These are phyloP conservation scores for Penicillium sp. DNA, from an alignment of 2,329 filamentous ascomycete species.

Conservation along the genomic window DNA sequence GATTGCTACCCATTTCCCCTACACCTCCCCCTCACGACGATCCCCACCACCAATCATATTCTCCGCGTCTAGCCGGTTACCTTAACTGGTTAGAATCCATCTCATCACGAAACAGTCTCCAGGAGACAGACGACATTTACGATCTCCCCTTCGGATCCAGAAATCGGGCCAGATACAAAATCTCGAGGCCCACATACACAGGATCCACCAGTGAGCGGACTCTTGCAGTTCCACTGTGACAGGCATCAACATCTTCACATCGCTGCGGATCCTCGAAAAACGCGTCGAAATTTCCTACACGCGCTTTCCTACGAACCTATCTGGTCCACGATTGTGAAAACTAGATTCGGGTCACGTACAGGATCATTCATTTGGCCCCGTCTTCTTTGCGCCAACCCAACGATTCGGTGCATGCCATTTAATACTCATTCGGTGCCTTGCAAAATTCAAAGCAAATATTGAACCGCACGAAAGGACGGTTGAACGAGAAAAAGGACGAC, in stretches of 20 bases:
- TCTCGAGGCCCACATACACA: neutral
- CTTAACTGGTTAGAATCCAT: conserved; percentile 1
- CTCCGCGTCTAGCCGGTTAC: conserved; percentile 15
- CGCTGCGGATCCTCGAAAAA: neutral
- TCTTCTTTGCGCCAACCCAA: neutral
- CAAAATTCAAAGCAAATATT: neutral
- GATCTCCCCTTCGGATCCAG: neutral
- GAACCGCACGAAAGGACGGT: neutral
- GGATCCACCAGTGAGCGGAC: neutral
- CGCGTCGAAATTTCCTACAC: neutral
- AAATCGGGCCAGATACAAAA: neutral
- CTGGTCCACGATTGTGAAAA: neutral
- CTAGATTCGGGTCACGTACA: neutral
- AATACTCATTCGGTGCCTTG: neutral
- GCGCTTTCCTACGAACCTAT: neutral
- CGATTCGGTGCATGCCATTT: neutral
- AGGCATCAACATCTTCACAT: conserved; percentile 10
- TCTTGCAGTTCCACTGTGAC: conserved; percentile 3
- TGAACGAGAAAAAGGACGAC: conserved; percentile 9
- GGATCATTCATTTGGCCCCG: neutral
- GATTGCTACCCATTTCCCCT: neutral
- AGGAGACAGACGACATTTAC: neutral
- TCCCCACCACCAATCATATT: conserved; percentile 8
- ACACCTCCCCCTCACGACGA: neutral
- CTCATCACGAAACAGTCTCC: neutral